Base-by-base conservation (phyloP, 352 stramenopile genomes). In the Hyaloperonospora arabidopsidis region DNA sequence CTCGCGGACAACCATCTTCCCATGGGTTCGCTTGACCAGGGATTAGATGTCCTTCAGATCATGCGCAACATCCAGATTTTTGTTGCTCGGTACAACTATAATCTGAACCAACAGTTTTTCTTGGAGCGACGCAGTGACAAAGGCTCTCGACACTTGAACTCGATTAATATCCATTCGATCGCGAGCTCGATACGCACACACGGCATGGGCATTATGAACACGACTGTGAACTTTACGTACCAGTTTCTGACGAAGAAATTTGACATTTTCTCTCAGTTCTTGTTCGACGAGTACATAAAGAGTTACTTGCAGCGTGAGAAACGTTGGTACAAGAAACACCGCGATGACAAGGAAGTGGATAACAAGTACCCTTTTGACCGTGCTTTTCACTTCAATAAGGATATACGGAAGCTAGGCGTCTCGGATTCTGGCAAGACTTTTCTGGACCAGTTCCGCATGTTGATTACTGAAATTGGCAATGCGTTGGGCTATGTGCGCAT, bases 51-150 rank as follows among this genome's bases (percentile, higher is more conserved):
- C 43, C 65, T 98, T 18, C 88, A 97, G 65, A 97, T 97, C 63
- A 96, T 98, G 89, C 86, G 90, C 46, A 97, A 97, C 64, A 97
- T 97, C 60, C 76, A 97, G 68, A 87, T 95, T 40, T 97, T 97
- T 47, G 85, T 94, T 12, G 74, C 74, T 17, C 67, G 78, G 13
- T 96, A 93, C 78, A 97, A 96, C 67, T 98, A 98, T 74, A 97
- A 97, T 48, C 67, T 98, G 50, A 97, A 97, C 61, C 89, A 97
- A 67, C 93, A 98, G 55, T 89, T 95, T 53, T 98, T 98, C 61
- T 66, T 98, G 32, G 89, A 98, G 57, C 81, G 88, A 22, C 79
- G 77, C 36, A 89, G 85, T 46, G 87, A 97, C 59, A 89, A 93
- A 39, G 89, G 90, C 17, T 93, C 87, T 21, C 93, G 93, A 23